Evolutionary conservation across 2,329 filamentous ascomycete genomes (phyloP).

Genomic region (Pestalotiopsis fici): DNA sequence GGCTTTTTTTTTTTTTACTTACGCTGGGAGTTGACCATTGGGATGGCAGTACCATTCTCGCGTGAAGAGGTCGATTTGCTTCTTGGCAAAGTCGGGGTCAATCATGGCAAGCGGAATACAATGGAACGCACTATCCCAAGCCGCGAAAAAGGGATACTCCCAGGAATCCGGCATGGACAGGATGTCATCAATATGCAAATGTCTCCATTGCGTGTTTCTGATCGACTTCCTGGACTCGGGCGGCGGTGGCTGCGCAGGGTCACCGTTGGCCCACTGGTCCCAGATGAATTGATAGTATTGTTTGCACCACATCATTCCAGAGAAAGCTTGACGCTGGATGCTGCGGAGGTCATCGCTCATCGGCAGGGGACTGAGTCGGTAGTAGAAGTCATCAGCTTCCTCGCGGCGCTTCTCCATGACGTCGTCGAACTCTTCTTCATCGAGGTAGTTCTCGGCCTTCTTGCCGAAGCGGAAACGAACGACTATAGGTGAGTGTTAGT

Average conservation of each 20-base stretch:
- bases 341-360: slow-evolving; percentile 93
- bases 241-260: slow-evolving; percentile 84
- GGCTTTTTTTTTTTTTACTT: slow-evolving; percentile 33
- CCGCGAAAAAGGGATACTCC: slow-evolving; percentile 98
- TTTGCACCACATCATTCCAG: slow-evolving; percentile 98
- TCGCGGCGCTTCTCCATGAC: slow-evolving; percentile 81
- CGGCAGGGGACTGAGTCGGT: slow-evolving; percentile 85
- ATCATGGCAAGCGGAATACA: slow-evolving; percentile 97
- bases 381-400: slow-evolving; percentile 98
- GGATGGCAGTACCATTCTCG: slow-evolving; percentile 99
- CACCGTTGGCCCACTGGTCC: slow-evolving; percentile 97
- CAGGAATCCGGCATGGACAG: slow-evolving; percentile 97
- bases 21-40: slow-evolving; percentile 91
- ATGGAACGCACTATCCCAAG: slow-evolving; percentile 97
- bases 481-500: slow-evolving; percentile 47
- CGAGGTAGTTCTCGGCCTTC: slow-evolving; percentile 75
- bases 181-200: slow-evolving; percentile 93
- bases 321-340: slow-evolving; percentile 91
- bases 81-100: slow-evolving; percentile 96
- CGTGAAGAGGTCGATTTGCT: slow-evolving; percentile 93
- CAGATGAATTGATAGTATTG: slow-evolving; percentile 96
- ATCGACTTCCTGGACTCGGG: slow-evolving; percentile 77
- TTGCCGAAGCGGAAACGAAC: slow-evolving; percentile 88
- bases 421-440: slow-evolving; percentile 91
- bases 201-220: slow-evolving; percentile 88